phyloP scores from a whole-genome alignment of 208 protist species.

The Trypanosoma avium region DNA sequence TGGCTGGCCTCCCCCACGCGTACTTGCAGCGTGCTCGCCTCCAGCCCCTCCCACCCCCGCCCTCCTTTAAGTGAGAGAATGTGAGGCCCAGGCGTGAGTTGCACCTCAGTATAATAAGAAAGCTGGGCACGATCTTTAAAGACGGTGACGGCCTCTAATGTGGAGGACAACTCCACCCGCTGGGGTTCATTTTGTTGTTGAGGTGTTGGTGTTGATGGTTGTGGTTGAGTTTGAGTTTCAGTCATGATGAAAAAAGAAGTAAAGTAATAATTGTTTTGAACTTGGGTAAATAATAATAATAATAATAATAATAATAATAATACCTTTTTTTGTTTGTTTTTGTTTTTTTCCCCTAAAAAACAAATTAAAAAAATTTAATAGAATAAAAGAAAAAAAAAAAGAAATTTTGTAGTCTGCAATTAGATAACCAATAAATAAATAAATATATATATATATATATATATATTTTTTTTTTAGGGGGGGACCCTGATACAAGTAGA shows the following conservation, averaged over 20 bases:
- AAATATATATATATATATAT: neutral
- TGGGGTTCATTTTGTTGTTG: neutral
- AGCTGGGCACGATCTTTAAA: constrained; percentile 30
- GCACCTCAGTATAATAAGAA: neutral
- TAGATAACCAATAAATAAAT: neutral
- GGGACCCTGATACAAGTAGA: no score
- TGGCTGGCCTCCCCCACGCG: neutral
- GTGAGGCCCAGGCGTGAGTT: constrained; percentile 20
- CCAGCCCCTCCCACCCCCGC: constrained; percentile 7
- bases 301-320: no score
- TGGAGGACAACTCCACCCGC: constrained; percentile 5
- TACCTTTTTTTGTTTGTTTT: no score
- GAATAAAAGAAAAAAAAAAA: neutral
- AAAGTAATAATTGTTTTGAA: no score
- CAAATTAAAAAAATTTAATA: neutral
- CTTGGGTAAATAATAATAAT: no score
- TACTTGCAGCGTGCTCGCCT: constrained; percentile 43
- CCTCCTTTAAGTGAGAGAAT: constrained; percentile 8
- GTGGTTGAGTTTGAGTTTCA: neutral
- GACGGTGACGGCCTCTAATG: constrained; percentile 26
- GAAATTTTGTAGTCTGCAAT: neutral
- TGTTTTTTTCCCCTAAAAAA: no score
- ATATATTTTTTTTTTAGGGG: neutral
- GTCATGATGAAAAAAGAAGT: neutral
- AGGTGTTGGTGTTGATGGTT: neutral